phyloP scores from a whole-genome alignment of 192 early-diverging fungal species.

The Entophlyctis helioformis region DNA sequence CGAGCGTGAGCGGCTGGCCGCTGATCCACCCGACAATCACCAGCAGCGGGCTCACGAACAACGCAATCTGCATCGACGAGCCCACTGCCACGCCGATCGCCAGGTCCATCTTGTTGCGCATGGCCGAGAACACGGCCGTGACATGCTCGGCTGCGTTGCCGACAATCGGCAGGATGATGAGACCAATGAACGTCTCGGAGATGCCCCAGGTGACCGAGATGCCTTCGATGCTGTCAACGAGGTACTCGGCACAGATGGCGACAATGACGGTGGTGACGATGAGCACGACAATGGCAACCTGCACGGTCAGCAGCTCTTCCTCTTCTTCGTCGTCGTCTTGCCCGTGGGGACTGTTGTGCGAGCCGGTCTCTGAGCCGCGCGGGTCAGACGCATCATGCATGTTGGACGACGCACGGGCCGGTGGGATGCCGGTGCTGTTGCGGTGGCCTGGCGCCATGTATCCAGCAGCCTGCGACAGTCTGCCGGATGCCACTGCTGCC shows the following conservation, averaged over 20 bases:
- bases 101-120: constrained; percentile 87
- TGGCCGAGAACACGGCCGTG: constrained; percentile 65
- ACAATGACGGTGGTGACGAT: constrained; percentile 62
- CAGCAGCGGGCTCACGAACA: constrained; percentile 43
- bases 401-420: no score
- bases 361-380: no score
- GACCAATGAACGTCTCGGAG: constrained; percentile 75
- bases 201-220: constrained; percentile 59
- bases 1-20: constrained; percentile 64
- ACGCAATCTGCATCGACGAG: constrained; percentile 80
- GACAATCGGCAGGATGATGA: constrained; percentile 83
- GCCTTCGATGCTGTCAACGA: constrained; percentile 73
- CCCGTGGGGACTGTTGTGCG: no score
- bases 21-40: constrained; percentile 82
- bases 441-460: no score
- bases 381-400: constrained; percentile 8
- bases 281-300: constrained; percentile 53
- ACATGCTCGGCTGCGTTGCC: constrained; percentile 65
- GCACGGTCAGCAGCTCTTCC: constrained; percentile 25
- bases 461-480: no score
- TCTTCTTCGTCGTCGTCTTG: constrained; percentile 1
- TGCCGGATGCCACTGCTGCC: no score
- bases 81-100: constrained; percentile 81
- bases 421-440: no score
- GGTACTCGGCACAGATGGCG: constrained; percentile 45